phyloP scores from a whole-genome alignment of 2,329 filamentous ascomycete species.

The Clarireedia paspali region DNA sequence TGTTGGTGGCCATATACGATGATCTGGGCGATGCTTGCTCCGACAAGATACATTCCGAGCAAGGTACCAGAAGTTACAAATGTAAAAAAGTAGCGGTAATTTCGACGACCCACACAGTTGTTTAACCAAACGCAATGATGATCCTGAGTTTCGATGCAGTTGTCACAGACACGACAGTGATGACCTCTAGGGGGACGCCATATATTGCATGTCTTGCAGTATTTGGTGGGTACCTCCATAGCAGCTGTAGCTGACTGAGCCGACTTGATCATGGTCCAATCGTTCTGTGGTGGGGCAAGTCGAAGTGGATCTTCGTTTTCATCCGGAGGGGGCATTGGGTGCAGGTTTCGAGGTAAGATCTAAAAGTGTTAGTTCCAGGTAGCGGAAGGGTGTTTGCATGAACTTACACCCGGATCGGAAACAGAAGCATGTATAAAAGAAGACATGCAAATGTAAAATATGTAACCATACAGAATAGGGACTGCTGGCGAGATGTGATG shows the following conservation, averaged over 20 bases:
- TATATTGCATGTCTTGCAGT: conserved; percentile 95
- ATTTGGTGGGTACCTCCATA: conserved; percentile 97
- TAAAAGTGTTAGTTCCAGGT: conserved; percentile 32
- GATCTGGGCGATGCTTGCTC: conserved; percentile 72
- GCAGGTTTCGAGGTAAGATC: conserved; percentile 89
- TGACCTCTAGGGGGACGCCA: conserved; percentile 95
- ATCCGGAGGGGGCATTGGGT: conserved; percentile 72
- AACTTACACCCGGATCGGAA: conserved; percentile 83
- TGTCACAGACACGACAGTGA: conserved; percentile 94
- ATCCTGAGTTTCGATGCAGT: conserved; percentile 93
- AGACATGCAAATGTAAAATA: conserved; percentile 85
- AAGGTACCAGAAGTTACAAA: conserved; percentile 79
- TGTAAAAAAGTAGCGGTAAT: conserved; percentile 95
- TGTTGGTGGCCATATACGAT: conserved; percentile 61
- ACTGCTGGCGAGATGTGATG: conserved; percentile 82
- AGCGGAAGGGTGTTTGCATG: background rate
- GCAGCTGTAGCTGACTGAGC: conserved; percentile 66
- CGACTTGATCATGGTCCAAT: conserved; percentile 89
- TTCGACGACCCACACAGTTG: conserved; percentile 92
- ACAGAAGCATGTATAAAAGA: conserved; percentile 91
- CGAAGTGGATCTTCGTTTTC: conserved; percentile 74
- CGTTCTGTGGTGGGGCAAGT: conserved; percentile 77
- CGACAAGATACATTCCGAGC: conserved; percentile 68
- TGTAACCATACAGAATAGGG: conserved; percentile 81
- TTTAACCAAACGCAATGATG: conserved; percentile 99